These are phyloP conservation scores for Fusarium transvaalense DNA, from an alignment of 2,329 filamentous ascomycete genomes.

Conservation along the genomic window DNA sequence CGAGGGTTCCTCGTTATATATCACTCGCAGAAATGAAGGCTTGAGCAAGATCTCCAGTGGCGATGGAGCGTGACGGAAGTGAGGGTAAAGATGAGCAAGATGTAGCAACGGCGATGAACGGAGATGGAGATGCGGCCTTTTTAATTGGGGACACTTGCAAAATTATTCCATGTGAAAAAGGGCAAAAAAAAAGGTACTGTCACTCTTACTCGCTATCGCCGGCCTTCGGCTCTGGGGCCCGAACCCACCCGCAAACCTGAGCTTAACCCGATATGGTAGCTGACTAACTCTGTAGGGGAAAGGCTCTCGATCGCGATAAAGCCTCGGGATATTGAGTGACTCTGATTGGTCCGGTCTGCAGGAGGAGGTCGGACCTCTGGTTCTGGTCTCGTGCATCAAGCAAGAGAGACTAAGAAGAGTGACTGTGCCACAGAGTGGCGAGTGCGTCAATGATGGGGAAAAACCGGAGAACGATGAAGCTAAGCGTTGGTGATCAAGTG, in stretches of 20 bases:
- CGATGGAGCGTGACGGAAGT: constrained; percentile 29
- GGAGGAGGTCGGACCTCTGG: constrained; percentile 35
- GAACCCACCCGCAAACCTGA: constrained; percentile 29
- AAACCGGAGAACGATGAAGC: constrained; percentile 37
- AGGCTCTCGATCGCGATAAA: constrained; percentile 48
- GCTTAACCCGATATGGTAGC: constrained; percentile 26
- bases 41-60: constrained; percentile 37
- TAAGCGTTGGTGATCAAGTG: constrained; percentile 39
- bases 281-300: constrained; percentile 24
- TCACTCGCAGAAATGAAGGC: constrained; percentile 32
- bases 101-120: constrained; percentile 19
- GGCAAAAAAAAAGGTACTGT: neutral
- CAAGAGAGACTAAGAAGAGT: neutral
- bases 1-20: constrained; percentile 28
- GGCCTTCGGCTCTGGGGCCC: constrained; percentile 44
- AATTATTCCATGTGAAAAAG: constrained; percentile 48
- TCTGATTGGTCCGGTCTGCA: constrained; percentile 46
- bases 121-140: constrained; percentile 44
- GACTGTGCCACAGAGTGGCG: constrained; percentile 48
- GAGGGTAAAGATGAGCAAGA: constrained; percentile 38
- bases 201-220: constrained; percentile 45
- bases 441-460: constrained; percentile 42
- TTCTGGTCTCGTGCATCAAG: constrained; percentile 33
- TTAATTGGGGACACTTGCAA: constrained; percentile 40
- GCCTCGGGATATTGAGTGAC: constrained; percentile 42